Conservation (phyloP, 2,329 filamentous ascomycete genomes). For the Ascochyta fabae region DNA sequence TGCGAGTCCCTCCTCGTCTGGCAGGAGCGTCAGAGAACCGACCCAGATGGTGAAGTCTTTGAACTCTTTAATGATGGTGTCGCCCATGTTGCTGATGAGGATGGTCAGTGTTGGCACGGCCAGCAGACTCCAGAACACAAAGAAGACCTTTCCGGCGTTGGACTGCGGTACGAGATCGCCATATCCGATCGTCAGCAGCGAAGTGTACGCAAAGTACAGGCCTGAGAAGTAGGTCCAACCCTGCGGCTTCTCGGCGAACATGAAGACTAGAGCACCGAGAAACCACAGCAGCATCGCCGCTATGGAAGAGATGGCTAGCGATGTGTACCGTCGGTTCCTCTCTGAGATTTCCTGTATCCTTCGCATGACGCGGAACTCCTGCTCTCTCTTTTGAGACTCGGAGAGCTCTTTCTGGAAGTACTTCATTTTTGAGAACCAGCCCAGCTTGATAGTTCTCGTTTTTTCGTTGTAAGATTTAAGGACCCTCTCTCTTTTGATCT, state of each 20-base stretch:
- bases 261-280: conserved; percentile 59
- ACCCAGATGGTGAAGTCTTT: conserved; percentile 63
- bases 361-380: conserved; percentile 56
- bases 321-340: conserved; percentile 48
- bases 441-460: conserved; percentile 52
- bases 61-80: conserved; percentile 61
- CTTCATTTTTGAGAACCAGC: conserved; percentile 48
- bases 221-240: conserved; percentile 60
- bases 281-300: conserved; percentile 53
- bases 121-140: conserved; percentile 63
- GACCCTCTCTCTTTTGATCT: conserved; percentile 55
- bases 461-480: conserved; percentile 49
- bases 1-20: conserved; percentile 54
- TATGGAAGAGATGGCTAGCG: conserved; percentile 48
- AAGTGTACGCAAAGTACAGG: conserved; percentile 61
- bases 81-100: conserved; percentile 61
- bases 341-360: conserved; percentile 48
- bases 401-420: conserved; percentile 50
- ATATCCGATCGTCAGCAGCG: conserved; percentile 63
- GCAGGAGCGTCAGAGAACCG: conserved; percentile 61
- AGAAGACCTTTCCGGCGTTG: conserved; percentile 62
- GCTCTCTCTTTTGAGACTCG: conserved; percentile 53
- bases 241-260: conserved; percentile 53
- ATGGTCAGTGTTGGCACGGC: conserved; percentile 63
- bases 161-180: conserved; percentile 56